These are phyloP conservation scores for Coprinopsis sp. DNA, from an alignment of 768 basidiomycete species.

Conservation along the genomic window DNA sequence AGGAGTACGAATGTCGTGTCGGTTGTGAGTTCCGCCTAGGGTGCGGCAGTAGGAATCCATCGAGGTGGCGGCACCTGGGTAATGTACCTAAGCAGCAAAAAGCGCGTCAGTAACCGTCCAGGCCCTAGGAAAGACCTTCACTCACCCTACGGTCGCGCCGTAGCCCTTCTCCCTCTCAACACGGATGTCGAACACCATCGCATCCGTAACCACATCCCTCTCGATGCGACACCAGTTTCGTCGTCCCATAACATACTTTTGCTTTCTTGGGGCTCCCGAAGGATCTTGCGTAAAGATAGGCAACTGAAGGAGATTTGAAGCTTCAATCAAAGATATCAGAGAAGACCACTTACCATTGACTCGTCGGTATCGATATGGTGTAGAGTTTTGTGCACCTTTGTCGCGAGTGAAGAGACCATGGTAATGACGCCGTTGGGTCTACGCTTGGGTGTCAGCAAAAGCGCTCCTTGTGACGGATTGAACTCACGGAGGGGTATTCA, in stretches of 20 bases:
- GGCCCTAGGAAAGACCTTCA: constrained; percentile 1
- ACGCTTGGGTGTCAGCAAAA: neutral
- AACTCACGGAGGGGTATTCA: constrained; percentile 84
- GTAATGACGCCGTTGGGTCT: constrained; percentile 70
- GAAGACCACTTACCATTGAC: constrained; percentile 53
- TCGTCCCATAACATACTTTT: constrained; percentile 79
- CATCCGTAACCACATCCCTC: constrained; percentile 53
- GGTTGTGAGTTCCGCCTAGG: too few relatives aligned
- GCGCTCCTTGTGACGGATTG: neutral
- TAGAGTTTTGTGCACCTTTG: constrained; percentile 82
- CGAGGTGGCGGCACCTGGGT: constrained; percentile 40
- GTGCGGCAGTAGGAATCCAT: too few relatives aligned
- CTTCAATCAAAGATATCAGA: neutral
- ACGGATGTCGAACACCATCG: constrained; percentile 76
- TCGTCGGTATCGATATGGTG: constrained; percentile 84
- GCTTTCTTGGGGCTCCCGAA: constrained; percentile 69
- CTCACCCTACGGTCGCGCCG: constrained; percentile 79
- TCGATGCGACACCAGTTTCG: constrained; percentile 83
- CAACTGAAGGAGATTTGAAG: constrained; percentile 36
- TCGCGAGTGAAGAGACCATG: constrained; percentile 77
- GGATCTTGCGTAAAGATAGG: constrained; percentile 77
- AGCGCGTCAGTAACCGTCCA: constrained; percentile 4
- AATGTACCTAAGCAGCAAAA: constrained; percentile 33
- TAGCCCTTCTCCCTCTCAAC: constrained; percentile 81
- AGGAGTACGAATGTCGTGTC: too few relatives aligned